Base-by-base conservation (phyloP, 345 rosid species). In the Populus davidiana region DNA sequence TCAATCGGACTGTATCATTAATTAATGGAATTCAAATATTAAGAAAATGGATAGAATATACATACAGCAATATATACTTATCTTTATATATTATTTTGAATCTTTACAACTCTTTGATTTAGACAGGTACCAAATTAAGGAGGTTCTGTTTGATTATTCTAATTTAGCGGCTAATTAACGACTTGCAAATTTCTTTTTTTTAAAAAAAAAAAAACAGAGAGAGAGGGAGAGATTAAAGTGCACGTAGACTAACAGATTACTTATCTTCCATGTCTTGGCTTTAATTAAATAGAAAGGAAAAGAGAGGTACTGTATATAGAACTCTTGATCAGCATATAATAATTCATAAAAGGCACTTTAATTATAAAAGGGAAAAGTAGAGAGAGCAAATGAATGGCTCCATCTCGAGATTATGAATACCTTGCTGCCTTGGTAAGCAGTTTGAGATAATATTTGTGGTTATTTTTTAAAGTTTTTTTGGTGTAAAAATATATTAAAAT, bases 391-490 rank as follows among this genome's bases (percentile, higher is more conserved):
- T 39, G 2, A 5, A 69, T 4, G 50, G 33, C 27, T 16, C 44
- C 31, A 43, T 52, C 23, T 2, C 33, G 56, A 61, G 47, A 29
- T 44, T 27, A 23, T 13, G 54, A 43, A 65, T n/a, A 59, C 31
- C 50, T 50, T 80, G 79, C 66, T 74, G 50, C 71, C 72, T 52
- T 64, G 43, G 39, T 18, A 81, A 66, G 13, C 49, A 52, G 66
- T 71, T 27, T 27, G 0, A 27, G 1, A 27, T 27, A 0, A 1
- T 25, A 25, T 25, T 25, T 25, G 25, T n/a, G 1, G 25, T 27
- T 27, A 1, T 27, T 27, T 27, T 27, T 27, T 1, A 27, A 27
- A 27, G 27, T 27, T 27, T 27, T 27, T 27, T 27, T 1, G 0
- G 27, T 27, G 1, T 27, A 1, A 1, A 27, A 27, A 27, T 27